Percentiles rank a stretch among this genome's conserved stretches.
Conservation (phyloP, 2,329 filamentous ascomycete species). For the Curvularia sp. region DNA sequence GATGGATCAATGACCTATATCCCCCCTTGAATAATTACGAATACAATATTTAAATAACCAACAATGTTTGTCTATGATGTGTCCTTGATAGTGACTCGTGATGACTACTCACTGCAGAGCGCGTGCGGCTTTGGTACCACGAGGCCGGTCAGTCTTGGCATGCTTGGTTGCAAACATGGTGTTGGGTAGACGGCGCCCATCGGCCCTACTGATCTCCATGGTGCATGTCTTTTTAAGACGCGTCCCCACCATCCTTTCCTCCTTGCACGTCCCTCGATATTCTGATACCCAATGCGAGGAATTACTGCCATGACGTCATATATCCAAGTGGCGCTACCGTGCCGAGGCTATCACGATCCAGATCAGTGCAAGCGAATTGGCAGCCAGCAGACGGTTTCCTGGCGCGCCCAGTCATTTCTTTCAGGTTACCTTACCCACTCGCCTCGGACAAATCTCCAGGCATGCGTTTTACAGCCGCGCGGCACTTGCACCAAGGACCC, state of each 20-base stretch:
- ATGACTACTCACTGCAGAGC: background rate
- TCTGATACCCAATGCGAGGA: background rate
- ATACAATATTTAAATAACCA: constrained; percentile 19
- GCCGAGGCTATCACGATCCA: constrained; percentile 5
- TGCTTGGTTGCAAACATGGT: constrained; percentile 8
- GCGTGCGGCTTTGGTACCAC: background rate
- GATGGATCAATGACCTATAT: constrained; percentile 23
- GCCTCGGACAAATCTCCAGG: constrained; percentile 2
- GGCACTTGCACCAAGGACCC: constrained; percentile 11
- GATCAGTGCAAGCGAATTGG: constrained; percentile 5
- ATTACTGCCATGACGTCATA: constrained; percentile 14
- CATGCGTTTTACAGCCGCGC: constrained; percentile 13
- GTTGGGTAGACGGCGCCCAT: background rate
- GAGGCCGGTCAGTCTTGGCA: background rate
- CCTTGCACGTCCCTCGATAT: background rate
- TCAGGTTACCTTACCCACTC: background rate
- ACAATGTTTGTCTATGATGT: too few relatives aligned
- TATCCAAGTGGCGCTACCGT: background rate
- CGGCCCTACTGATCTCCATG: background rate
- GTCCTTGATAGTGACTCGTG: too few relatives aligned
- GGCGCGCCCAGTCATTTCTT: constrained; percentile 7
- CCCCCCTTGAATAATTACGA: constrained; percentile 27
- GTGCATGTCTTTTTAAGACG: background rate
- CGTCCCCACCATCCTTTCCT: background rate
- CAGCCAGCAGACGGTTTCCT: constrained; percentile 11